Base-by-base conservation (phyloP, 352 stramenopile genomes). In the Pythium dissimile region DNA sequence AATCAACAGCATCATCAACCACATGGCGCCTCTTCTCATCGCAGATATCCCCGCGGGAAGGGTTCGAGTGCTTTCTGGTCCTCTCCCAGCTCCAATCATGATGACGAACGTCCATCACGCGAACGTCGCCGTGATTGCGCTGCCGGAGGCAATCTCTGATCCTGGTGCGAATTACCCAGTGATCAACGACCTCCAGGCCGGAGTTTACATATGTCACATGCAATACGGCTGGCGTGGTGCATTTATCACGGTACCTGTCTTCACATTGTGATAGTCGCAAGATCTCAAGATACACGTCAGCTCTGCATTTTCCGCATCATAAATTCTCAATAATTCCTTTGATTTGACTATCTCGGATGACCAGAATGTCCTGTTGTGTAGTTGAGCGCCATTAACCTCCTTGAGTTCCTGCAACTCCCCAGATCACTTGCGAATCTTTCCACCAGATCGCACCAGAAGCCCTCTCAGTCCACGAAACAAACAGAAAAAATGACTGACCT, bases 1-100 rank as follows among this genome's bases (percentile, higher is more conserved):
- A 60, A 49, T 49, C 27, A 66, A 59, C 49, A 66, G 50, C 49
- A 59, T 66, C 58, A 27, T 66, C 23, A 59, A 66, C 48, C 52
- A 57, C 35, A 47, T 60, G 28, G 58, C 50, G 24, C 47, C 45
- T 9, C 56, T 64, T 57, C 30, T 20, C 18, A 37, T 49, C 32
- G 18, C 37, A 16, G 56, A 5, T 39, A 12, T 51, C 11, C 23
- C 41, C 24, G 46, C 35, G 57, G 37, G 5, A 49, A 35, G 13
- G 9, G 43, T 66, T 60, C 48, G 35, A 48, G 38, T 4, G 5
- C 38, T 26, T 45, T 18, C 11, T 48, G 50, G 2, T 11, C 55
- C 55, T 48, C 10, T 54, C 43, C 4, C 26, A 21, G 44, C 5
- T 63, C 55, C 56, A 59, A 18, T 20, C 6, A 15, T 16, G 2